Base-by-base conservation (phyloP, 2,329 filamentous ascomycete genomes). In the Parasarocladium wereldwijsianum region DNA sequence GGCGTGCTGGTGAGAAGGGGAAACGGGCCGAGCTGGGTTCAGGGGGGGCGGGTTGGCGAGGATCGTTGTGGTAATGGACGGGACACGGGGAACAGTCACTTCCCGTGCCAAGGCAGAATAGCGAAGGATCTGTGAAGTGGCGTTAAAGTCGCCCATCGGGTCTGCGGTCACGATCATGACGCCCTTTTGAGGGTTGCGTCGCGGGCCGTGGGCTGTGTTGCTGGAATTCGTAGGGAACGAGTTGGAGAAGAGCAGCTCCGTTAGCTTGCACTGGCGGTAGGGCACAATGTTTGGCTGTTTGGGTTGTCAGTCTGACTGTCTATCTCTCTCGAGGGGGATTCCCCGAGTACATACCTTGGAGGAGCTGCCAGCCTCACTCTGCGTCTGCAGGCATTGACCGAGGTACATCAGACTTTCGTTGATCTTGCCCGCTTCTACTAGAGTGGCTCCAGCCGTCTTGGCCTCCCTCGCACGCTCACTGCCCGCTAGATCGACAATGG, bases 341-440 rank as follows among this genome's bases (percentile, higher is more conserved):
- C 6, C 11, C n/a, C n/a, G 23, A 22, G 22, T 10, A 36, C 48
- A 26, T 62, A 82, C 80, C 68, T 83, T 87, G 47, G 67, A 72
- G 9, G 74, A 76, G 38, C 65, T 76, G 24, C 76, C 75, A 18
- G 76, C 66, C 42, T 87, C 83, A 35, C 79, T 86, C 50, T 94
- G 87, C 66, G 93, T 87, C 49, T 96, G 87, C 43, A 98, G 67
- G 49, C 90, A 98, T 47, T 96, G 90, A 0, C 90, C 90, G 2
- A 98, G 67, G 49, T 94, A 96, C 90, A 98, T 98, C 47, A 98
- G 60, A 46, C 83, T 93, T 53, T 94, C 86, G 46, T 98, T 98
- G 50, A 98, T 98, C 57, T 96, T 96, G 31, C 90, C 90, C 20
- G 87, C 90, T 57, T 98, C 90, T 0, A 81, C 87, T 10, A 98